Evolutionary conservation across 2,329 filamentous ascomycete species (phyloP).

Genomic region (Tolypocladium guangdongense): DNA sequence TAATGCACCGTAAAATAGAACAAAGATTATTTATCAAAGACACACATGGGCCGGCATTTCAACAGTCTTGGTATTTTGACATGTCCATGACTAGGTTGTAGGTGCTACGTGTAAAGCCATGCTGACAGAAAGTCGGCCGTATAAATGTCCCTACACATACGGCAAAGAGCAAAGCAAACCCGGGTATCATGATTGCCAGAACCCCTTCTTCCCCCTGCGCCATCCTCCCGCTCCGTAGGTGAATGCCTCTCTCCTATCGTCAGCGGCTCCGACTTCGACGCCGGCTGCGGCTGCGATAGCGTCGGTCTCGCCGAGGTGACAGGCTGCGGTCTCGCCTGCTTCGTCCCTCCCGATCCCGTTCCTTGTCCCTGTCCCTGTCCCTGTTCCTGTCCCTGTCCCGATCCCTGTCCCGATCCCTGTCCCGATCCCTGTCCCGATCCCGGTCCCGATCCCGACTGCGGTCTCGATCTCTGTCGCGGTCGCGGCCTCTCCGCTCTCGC

Average conservation of each 20-base stretch:
- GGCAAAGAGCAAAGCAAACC: not conserved
- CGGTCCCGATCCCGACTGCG: constrained; percentile 16
- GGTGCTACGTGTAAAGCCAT: not conserved
- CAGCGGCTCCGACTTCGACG: constrained; percentile 23
- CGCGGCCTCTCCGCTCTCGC: too few species aligned
- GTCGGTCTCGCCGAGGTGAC: constrained; percentile 23
- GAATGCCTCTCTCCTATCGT: not conserved
- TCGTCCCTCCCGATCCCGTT: constrained; percentile 21
- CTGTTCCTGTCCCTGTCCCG: constrained; percentile 20
- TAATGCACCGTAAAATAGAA: not conserved
- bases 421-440: constrained; percentile 24
- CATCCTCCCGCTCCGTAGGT: not conserved
- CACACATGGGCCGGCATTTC: not conserved
- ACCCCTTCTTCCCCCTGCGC: not conserved
- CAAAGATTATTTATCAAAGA: not conserved
- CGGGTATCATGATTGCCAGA: not conserved
- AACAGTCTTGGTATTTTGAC: not conserved
- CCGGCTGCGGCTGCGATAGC: constrained; percentile 28
- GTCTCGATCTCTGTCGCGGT: constrained; percentile 14
- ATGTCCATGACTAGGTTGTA: not conserved
- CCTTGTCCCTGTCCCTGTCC: constrained; percentile 23
- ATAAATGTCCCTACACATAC: not conserved
- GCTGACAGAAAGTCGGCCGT: not conserved
- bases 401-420: constrained; percentile 21
- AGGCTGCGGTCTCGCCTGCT: constrained; percentile 20